These are phyloP conservation scores for Mycotypha africana DNA, from an alignment of 371 early-diverging fungal genomes.

Conservation along the genomic window DNA sequence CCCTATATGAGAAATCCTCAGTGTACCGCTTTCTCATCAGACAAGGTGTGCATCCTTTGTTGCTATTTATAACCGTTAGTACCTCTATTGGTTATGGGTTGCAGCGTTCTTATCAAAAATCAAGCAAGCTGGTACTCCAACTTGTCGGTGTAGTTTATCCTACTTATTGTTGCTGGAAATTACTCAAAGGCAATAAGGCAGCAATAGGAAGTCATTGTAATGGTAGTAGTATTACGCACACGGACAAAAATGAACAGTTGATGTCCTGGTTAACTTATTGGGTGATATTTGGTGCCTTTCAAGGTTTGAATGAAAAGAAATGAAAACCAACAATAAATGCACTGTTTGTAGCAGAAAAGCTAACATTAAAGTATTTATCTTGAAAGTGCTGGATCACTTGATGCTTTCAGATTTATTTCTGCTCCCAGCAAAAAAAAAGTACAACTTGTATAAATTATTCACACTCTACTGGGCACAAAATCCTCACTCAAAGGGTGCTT, in stretches of 20 bases:
- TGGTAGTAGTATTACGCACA: no score
- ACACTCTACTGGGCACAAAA: constrained; percentile 51
- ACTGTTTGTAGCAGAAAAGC: neutral
- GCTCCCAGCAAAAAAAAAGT: constrained; percentile 30
- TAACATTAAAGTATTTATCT: neutral
- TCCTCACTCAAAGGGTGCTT: constrained; percentile 45
- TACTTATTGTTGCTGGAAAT: constrained; percentile 29
- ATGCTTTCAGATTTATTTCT: constrained; percentile 16
- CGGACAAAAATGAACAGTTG: constrained; percentile 2
- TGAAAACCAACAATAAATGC: neutral
- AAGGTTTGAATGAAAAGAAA: constrained; percentile 20
- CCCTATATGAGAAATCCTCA: constrained; percentile 19
- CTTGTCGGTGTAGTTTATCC: constrained; percentile 42
- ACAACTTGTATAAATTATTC: constrained; percentile 38
- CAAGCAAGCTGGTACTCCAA: constrained; percentile 22
- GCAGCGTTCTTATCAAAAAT: constrained; percentile 25
- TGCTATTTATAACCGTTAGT: constrained; percentile 23
- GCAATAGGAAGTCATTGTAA: neutral
- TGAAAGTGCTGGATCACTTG: constrained; percentile 44
- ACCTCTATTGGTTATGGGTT: constrained; percentile 14
- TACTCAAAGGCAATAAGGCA: constrained; percentile 9
- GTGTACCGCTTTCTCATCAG: constrained; percentile 28
- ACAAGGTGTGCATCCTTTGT: constrained; percentile 29
- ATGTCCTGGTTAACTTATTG: constrained; percentile 52
- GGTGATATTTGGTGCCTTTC: constrained; percentile 44